These are phyloP conservation scores for Cladorrhinum sp. DNA, from an alignment of 2,329 filamentous ascomycete species.

Conservation along the genomic window DNA sequence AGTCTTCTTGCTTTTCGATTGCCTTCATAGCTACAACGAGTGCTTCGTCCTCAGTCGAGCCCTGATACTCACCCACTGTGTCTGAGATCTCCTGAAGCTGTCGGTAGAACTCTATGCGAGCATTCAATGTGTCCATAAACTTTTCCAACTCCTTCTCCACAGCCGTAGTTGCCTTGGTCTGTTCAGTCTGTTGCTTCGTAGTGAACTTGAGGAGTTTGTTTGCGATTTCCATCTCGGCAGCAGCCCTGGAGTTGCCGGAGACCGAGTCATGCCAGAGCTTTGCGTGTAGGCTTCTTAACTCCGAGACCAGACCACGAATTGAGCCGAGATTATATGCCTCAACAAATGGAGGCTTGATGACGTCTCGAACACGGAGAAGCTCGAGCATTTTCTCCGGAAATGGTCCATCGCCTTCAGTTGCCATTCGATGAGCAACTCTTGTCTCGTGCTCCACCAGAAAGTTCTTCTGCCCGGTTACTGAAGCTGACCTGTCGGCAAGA, in stretches of 20 bases:
- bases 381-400: constrained; percentile 62
- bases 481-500: constrained; percentile 74
- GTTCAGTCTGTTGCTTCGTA: constrained; percentile 51
- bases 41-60: constrained; percentile 51
- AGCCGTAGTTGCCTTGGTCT: constrained; percentile 46
- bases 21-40: constrained; percentile 48
- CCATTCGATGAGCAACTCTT: constrained; percentile 56
- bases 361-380: constrained; percentile 47
- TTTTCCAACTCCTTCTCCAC: constrained; percentile 70
- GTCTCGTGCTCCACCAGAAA: constrained; percentile 72
- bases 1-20: constrained; percentile 45
- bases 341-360: constrained; percentile 44
- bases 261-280: constrained; percentile 57
- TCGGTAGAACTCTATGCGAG: constrained; percentile 82
- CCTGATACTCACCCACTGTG: constrained; percentile 72
- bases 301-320: constrained; percentile 66
- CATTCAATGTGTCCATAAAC: constrained; percentile 78
- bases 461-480: constrained; percentile 75
- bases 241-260: constrained; percentile 52
- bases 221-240: constrained; percentile 63
- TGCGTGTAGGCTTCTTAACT: constrained; percentile 62
- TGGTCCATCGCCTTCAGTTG: constrained; percentile 63
- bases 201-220: constrained; percentile 60
- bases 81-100: constrained; percentile 92
- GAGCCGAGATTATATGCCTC: constrained; percentile 51